Conservation (phyloP, 805 yeast species). For the Candida andamanensis region DNA sequence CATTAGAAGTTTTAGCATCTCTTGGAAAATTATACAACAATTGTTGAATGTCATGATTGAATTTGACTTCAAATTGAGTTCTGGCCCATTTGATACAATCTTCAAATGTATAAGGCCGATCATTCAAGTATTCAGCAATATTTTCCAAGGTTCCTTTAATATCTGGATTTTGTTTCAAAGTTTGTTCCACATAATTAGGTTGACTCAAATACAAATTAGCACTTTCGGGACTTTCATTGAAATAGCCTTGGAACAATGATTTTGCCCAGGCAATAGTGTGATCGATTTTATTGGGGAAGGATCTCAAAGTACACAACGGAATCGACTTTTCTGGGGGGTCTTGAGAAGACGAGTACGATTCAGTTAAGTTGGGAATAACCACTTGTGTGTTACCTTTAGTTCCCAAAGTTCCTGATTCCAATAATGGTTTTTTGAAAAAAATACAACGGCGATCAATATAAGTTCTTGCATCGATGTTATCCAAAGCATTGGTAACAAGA, state of each 20-base stretch:
- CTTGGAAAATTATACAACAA: constrained; percentile 90
- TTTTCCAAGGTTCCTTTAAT: constrained; percentile 81
- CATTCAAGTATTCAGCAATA: constrained; percentile 66
- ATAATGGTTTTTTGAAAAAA: constrained; percentile 80
- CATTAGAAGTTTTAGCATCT: constrained; percentile 85
- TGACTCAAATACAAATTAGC: constrained; percentile 87
- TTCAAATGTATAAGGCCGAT: constrained; percentile 85
- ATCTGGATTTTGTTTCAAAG: constrained; percentile 88
- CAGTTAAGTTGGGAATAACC: constrained; percentile 88
- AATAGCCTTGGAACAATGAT: constrained; percentile 86
- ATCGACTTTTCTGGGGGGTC: constrained; percentile 99
- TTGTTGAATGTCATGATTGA: constrained; percentile 81
- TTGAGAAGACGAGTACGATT: constrained; percentile 91
- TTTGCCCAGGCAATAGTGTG: constrained; percentile 99
- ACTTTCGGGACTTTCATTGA: constrained; percentile 86
- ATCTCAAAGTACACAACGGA: constrained; percentile 94
- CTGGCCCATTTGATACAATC: constrained; percentile 97
- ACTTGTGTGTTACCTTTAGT: constrained; percentile 99
- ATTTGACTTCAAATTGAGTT: constrained; percentile 78
- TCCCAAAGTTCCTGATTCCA: constrained; percentile 97
- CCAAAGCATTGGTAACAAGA: constrained; percentile 93
- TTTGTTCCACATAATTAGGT: constrained; percentile 87
- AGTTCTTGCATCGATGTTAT: constrained; percentile 96
- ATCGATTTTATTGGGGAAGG: constrained; percentile 97
- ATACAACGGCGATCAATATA: constrained; percentile 97